Conservation (phyloP, 164 flowering plant species). For the Amborella trichopoda region DNA sequence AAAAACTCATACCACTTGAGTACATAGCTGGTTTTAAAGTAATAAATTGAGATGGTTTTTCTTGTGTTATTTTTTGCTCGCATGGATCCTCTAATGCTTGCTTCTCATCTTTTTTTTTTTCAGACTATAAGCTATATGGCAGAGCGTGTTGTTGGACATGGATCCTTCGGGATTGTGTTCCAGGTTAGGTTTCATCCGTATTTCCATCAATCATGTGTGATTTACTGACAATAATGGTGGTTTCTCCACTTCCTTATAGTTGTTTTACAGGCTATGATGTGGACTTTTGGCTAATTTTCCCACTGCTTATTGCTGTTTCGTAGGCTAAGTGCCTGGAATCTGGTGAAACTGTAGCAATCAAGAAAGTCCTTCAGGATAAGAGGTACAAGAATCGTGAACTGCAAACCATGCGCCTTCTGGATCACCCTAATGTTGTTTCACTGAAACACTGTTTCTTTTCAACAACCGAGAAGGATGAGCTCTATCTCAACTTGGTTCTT, state of each 20-base stretch:
- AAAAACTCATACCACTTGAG: too few species aligned
- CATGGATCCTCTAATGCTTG: neutral
- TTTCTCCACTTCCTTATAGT: neutral
- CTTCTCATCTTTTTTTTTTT: neutral
- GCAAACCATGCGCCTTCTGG: constrained; percentile 62
- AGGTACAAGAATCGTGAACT: constrained; percentile 67
- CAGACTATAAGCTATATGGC: constrained; percentile 70
- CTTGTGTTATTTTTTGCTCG: too few species aligned
- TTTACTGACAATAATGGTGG: too few species aligned
- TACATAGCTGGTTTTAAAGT: too few species aligned
- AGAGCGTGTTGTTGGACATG: constrained; percentile 58
- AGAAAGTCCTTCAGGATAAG: constrained; percentile 69
- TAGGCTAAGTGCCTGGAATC: constrained; percentile 78
- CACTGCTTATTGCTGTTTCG: constrained; percentile 2
- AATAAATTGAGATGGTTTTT: too few species aligned
- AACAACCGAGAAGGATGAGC: constrained; percentile 54
- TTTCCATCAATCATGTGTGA: too few species aligned
- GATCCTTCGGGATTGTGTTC: constrained; percentile 61
- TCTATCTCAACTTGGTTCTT: constrained; percentile 47
- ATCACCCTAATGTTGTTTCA: constrained; percentile 49
- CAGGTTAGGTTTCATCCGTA: too few species aligned
- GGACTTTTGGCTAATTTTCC: neutral
- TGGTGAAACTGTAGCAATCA: constrained; percentile 63
- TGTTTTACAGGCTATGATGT: neutral
- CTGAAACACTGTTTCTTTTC: constrained; percentile 62